These are phyloP conservation scores for Ophiostoma sp. DNA, from an alignment of 2,329 filamentous ascomycete species.

Conservation along the genomic window DNA sequence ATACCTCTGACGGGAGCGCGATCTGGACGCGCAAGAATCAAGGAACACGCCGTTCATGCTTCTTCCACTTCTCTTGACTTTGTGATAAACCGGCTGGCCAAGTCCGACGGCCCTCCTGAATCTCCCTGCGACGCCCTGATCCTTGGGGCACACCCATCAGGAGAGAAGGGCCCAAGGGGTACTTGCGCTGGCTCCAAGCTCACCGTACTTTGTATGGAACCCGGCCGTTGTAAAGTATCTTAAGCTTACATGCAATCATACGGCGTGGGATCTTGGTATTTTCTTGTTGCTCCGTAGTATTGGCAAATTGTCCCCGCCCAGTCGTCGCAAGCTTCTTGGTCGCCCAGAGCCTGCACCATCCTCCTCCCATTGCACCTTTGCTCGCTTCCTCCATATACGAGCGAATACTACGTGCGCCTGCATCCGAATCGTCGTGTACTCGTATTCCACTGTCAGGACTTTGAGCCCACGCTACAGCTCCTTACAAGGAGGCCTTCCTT, in stretches of 20 bases:
- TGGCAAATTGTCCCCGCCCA: constrained; percentile 6
- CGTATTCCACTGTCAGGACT: too few relatives aligned
- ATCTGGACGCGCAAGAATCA: too few relatives aligned
- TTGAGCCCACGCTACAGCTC: too few relatives aligned
- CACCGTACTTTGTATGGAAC: neutral
- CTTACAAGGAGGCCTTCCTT: too few relatives aligned
- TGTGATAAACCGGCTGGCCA: neutral
- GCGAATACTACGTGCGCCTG: neutral
- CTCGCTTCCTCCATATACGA: neutral
- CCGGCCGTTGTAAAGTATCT: neutral
- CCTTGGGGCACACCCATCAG: neutral
- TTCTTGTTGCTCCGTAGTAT: neutral
- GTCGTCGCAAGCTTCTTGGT: constrained; percentile 9
- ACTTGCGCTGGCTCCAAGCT: neutral
- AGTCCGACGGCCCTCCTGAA: neutral
- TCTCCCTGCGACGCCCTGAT: constrained; percentile 7
- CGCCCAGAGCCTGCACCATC: neutral
- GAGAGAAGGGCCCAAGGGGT: neutral
- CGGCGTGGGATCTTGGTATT: constrained; percentile 2
- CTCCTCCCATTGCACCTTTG: neutral
- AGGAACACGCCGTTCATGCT: neutral
- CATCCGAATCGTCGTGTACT: neutral
- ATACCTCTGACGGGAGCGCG: too few relatives aligned
- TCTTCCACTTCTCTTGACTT: neutral
- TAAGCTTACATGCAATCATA: neutral